phyloP scores from a whole-genome alignment of 306 rosid species.

The Aeschynomene evenia region DNA sequence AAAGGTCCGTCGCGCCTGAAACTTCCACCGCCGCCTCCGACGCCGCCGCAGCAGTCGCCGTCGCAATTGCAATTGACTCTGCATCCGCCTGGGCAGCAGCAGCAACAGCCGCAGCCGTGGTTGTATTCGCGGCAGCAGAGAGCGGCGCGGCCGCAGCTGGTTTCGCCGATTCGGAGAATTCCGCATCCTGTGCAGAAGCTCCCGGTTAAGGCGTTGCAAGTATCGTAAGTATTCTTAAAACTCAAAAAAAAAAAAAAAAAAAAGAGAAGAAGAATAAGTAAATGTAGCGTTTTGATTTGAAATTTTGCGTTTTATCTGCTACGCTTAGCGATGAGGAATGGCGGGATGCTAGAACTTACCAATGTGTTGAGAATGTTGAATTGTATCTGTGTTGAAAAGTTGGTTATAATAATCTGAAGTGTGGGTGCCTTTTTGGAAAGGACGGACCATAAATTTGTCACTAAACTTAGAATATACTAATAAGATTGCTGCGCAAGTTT shows the following conservation, averaged over 20 bases:
- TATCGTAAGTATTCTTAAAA: constrained; percentile 39
- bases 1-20: background rate
- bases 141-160: constrained; percentile 31
- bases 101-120: constrained; percentile 21
- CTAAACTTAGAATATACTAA: constrained; percentile 3
- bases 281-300: background rate
- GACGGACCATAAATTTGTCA: constrained; percentile 6
- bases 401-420: constrained; percentile 12
- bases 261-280: background rate
- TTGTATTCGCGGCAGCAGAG: constrained; percentile 20
- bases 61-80: constrained; percentile 28
- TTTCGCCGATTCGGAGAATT: constrained; percentile 37
- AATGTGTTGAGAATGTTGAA: constrained; percentile 16
- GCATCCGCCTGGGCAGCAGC: constrained; percentile 18
- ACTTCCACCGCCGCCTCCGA: background rate
- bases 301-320: background rate
- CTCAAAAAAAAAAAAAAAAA: background rate
- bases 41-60: constrained; percentile 17
- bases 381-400: background rate
- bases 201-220: constrained; percentile 34
- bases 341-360: background rate
- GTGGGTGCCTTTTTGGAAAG: constrained; percentile 7
- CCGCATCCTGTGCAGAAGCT: constrained; percentile 47
- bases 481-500: constrained; percentile 12
- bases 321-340: background rate